Evolutionary conservation across 305 asterid species (phyloP).

Genomic region (Fraxinus nigra): DNA sequence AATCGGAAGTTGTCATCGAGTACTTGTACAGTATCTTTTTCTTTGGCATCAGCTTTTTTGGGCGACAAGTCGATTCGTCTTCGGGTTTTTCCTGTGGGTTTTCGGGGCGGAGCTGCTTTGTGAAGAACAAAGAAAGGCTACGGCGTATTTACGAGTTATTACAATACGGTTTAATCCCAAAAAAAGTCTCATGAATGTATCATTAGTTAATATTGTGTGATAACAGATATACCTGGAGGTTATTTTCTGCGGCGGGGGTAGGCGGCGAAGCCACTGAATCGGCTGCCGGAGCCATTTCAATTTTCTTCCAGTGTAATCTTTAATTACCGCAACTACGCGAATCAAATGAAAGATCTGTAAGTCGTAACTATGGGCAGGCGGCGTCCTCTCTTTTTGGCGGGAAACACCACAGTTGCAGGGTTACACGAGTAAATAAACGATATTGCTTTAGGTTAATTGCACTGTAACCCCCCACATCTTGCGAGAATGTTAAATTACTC

Average conservation of each 20-base stretch:
- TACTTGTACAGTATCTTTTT: conserved; percentile 18
- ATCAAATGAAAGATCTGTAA: neutral
- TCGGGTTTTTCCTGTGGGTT: conserved; percentile 44
- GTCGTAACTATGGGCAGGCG: neutral
- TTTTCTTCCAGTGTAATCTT: neutral
- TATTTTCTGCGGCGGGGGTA: conserved; percentile 28
- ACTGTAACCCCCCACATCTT: neutral
- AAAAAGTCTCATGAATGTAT: neutral
- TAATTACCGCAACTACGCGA: neutral
- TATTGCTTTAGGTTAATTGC: neutral
- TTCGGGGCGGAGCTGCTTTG: conserved; percentile 49
- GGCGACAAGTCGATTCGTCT: conserved; percentile 53
- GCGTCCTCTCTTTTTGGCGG: conserved; percentile 36
- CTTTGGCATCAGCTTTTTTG: conserved; percentile 18
- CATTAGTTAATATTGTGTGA: neutral
- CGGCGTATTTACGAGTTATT: conserved; percentile 14
- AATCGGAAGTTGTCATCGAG: conserved; percentile 33
- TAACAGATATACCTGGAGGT: conserved; percentile 51
- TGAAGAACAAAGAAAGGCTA: conserved; percentile 88
- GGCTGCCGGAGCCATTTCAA: conserved; percentile 41
- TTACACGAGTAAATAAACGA: neutral
- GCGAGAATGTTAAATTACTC: neutral
- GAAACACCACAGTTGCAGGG: conserved; percentile 20
- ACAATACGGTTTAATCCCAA: neutral
- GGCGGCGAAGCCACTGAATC: conserved; percentile 27